These are phyloP conservation scores for Lasiosphaeria miniovina DNA, from an alignment of 495 filamentous ascomycete species.

Conservation along the genomic window DNA sequence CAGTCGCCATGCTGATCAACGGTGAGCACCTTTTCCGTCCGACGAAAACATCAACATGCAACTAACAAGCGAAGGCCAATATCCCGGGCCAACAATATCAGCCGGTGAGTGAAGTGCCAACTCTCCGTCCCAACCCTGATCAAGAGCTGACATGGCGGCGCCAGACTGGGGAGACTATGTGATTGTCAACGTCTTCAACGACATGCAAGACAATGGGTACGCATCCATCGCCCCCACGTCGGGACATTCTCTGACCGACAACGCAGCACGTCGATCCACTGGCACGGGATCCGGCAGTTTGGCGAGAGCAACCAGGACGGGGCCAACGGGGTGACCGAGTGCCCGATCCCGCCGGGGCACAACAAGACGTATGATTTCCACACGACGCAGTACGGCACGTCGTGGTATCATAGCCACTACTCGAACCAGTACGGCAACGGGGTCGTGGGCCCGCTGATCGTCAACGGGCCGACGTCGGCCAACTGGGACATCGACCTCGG, in stretches of 20 bases:
- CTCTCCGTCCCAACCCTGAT: too few species aligned
- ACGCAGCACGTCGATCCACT: slow-evolving; percentile 46
- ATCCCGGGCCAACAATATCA: slow-evolving; percentile 26
- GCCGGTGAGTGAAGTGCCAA: slow-evolving; percentile 11
- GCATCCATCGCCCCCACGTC: background rate
- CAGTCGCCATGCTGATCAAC: slow-evolving; percentile 43
- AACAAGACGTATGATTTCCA: slow-evolving; percentile 30
- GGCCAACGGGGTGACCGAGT: slow-evolving; percentile 47
- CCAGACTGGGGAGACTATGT: slow-evolving; percentile 60
- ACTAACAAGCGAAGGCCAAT: slow-evolving; percentile 12
- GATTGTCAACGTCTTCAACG: slow-evolving; percentile 55
- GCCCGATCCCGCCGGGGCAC: slow-evolving; percentile 45
- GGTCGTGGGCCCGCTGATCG: slow-evolving; percentile 46
- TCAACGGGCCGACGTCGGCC: slow-evolving; percentile 47
- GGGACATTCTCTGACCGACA: background rate
- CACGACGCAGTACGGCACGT: slow-evolving; percentile 50
- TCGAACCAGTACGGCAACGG: slow-evolving; percentile 53
- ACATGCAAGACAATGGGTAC: slow-evolving; percentile 40
- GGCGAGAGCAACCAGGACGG: slow-evolving; percentile 35
- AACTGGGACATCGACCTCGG: slow-evolving; percentile 53
- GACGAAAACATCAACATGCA: background rate
- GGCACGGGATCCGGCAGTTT: slow-evolving; percentile 49
- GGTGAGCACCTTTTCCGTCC: slow-evolving; percentile 13
- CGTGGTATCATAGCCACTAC: slow-evolving; percentile 62
- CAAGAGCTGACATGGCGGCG: slow-evolving; percentile 37